Base-by-base conservation (phyloP, 1,284 basidiomycete species). In the Cutaneotrichosporon sp. region DNA sequence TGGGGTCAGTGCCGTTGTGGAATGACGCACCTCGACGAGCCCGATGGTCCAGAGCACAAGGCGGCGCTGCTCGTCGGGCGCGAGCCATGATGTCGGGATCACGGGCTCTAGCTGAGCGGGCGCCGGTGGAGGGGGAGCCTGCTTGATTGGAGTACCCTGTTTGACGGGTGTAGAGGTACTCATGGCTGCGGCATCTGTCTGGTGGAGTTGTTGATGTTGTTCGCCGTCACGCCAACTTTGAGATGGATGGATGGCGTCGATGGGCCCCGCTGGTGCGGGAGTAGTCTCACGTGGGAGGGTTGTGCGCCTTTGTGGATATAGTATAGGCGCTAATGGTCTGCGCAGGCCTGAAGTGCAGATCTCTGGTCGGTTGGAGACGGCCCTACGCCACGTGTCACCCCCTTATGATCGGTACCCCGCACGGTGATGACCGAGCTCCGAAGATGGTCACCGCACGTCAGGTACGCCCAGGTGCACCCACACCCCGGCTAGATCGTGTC, bases 21-120 rank as follows among this genome's bases (percentile, higher is more conserved):
- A 7, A 8, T 1, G 27, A 54, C 73, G 60, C 47, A 74, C 75
- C 64, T 79, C 74, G 14, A 79, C 49, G 11, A 76, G 65, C 3
- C 76, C 78, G 9, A 77, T 66, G 7, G 74, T 59, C 38, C 76
- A 72, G 14, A 69, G 56, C 34, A 74, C 59, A 45, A 76, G 59
- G 33, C 73, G 66, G 6, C 76, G 66, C 61, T 79, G 78, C 60
- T 79, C 78, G 16, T 72, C 66, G 2, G 73, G 69, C 22, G 67
- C 66, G 18, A 78, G 67, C 68, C 67, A 72, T 45, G 71, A 56
- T 38, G 74, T 72, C 5, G 77, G 74, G 54, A 79, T 78, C 33
- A 77, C 68, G 0, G 77, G 73, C 11, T 43, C 38, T 7, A 45
- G 18, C 29, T 4, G 24, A 25, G 72, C 71, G 10, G 69, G 67